phyloP scores from a whole-genome alignment of 2,329 filamentous ascomycete species.

The Fusarium albidum region DNA sequence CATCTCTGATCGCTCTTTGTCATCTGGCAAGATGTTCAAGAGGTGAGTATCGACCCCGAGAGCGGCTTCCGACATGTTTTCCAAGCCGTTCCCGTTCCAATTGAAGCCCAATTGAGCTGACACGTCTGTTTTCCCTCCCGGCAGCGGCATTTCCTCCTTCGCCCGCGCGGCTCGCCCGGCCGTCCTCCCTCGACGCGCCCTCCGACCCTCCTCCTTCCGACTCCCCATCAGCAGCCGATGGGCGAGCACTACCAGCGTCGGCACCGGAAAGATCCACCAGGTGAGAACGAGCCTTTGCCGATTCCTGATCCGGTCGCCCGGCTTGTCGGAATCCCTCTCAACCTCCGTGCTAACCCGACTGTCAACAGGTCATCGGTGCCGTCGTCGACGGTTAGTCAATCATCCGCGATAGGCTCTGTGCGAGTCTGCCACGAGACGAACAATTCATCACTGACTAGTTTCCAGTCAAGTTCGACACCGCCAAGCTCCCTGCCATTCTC shows the following conservation, averaged over 20 bases:
- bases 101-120: conserved; percentile 60
- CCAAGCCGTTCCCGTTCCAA: conserved; percentile 45
- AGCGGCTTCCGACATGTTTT: conserved; percentile 41
- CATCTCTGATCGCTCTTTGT: conserved; percentile 69
- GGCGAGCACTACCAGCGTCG: conserved; percentile 65
- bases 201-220: conserved; percentile 64
- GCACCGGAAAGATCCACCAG: conserved; percentile 75
- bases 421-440: conserved; percentile 10
- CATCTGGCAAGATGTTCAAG: conserved; percentile 84
- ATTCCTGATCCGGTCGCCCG: conserved; percentile 35
- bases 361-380: conserved; percentile 90
- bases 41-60: conserved; percentile 65
- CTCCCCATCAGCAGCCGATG: conserved; percentile 64
- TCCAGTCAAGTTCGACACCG: conserved; percentile 94
- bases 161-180: conserved; percentile 70
- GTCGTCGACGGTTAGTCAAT: conserved; percentile 90
- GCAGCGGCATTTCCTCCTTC: conserved; percentile 73
- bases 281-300: conserved; percentile 50
- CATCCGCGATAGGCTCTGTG: conserved; percentile 22
- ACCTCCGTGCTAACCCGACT: conserved; percentile 35
- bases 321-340: conserved; percentile 13
- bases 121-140: conserved; percentile 39
- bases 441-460: conserved; percentile 38
- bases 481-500: conserved; percentile 94
- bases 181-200: conserved; percentile 63